Percentiles rank a stretch among this genome's conserved stretches.
These are phyloP conservation scores for Alternaria triticina DNA, from an alignment of 2,329 filamentous ascomycete genomes.

Conservation along the genomic window DNA sequence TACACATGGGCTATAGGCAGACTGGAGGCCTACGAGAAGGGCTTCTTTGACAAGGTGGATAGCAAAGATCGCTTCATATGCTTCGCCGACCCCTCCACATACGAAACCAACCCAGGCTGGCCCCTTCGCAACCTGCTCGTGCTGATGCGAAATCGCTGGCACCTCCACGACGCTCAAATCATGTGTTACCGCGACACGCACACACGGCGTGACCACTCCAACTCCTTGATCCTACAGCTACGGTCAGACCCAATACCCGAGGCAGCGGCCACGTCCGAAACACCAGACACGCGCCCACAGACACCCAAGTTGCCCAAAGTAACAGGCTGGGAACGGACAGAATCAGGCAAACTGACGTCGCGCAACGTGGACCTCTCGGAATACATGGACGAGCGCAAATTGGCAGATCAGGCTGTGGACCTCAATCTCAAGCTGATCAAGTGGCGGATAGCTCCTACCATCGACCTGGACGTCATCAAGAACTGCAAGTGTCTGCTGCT, in stretches of 20 bases:
- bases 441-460: slow-evolving; percentile 89
- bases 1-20: slow-evolving; percentile 80
- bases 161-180: slow-evolving; percentile 77
- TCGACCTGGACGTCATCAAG: slow-evolving; percentile 89
- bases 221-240: slow-evolving; percentile 74
- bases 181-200: slow-evolving; percentile 90
- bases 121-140: slow-evolving; percentile 88
- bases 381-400: slow-evolving; percentile 86
- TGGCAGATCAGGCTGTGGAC: slow-evolving; percentile 94
- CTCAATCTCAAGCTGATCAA: slow-evolving; percentile 98
- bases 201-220: slow-evolving; percentile 75
- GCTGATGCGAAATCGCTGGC: slow-evolving; percentile 81
- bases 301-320: slow-evolving; percentile 76
- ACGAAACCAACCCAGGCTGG: slow-evolving; percentile 87
- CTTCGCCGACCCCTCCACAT: slow-evolving; percentile 93
- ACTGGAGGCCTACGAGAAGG: slow-evolving; percentile 79
- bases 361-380: slow-evolving; percentile 83
- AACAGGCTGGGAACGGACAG: slow-evolving; percentile 92
- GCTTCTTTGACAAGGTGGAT: slow-evolving; percentile 79
- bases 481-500: slow-evolving; percentile 87
- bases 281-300: slow-evolving; percentile 25
- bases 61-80: slow-evolving; percentile 81
- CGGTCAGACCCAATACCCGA: slow-evolving; percentile 28
- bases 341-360: slow-evolving; percentile 76
- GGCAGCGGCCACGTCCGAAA: slow-evolving; percentile 13